Base-by-base conservation (phyloP, 2,329 filamentous ascomycete genomes). In the Exserohilum turcica region DNA sequence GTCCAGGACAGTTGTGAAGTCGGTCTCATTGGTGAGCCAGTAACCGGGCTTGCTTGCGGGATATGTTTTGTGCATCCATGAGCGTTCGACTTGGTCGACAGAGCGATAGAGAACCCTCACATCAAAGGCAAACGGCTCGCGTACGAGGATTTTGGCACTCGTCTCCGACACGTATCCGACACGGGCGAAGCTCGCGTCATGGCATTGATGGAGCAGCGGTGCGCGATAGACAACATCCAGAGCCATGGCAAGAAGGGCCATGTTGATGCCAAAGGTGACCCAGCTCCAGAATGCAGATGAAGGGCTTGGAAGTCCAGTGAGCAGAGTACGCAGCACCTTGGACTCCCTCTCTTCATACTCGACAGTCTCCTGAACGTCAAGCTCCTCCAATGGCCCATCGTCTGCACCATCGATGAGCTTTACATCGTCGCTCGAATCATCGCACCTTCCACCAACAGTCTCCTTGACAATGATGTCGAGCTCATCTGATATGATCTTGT, bases 101-200 rank as follows among this genome's bases (percentile, higher is more conserved):
- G 68, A 66, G 8, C 72, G 66, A 45, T 73, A 74, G 15, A 65
- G 56, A 12, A 70, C 65, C 43, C 58, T 82, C 70, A 96, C 83
- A 64, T 89, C 86, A 29, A 82, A 72, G 45, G 84, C 80, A 62
- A 96, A 84, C 0, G 94, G 91, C 73, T 97, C 94, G 52, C 94
- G 85, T 40, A 99, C 80, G 24, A 99, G 78, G 33, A 99, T 82
- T 56, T 86, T 92, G 18, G 92, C 94, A 50, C 88, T 88, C 0
- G 81, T 84, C 15, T 90, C 84, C 4, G 92, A 96, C 24, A 97
- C 88, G 71, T 93, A 93, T 21, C 94, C 94, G 13, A 96, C 79
- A 7, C 94, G 84, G 35, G 90, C 90, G 72, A 99, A 96, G 0
- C 92, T 90, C 9, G 96, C 78, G 60, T 95, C 86, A 24, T 90